Conservation (phyloP, 352 stramenopile genomes). For the Thalassiosira mediterranea region DNA sequence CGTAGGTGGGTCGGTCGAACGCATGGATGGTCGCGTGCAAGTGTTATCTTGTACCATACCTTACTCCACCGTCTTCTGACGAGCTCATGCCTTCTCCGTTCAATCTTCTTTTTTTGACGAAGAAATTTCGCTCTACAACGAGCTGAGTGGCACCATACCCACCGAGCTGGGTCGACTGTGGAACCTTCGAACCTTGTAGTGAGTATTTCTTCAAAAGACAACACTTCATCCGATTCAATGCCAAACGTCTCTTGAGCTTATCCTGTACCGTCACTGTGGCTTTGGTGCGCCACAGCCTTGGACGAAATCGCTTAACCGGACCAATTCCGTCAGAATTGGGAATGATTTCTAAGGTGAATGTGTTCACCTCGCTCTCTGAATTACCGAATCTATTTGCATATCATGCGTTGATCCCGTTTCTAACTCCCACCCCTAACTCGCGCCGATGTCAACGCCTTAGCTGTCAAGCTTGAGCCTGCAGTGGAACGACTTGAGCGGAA, state of each 20-base stretch:
- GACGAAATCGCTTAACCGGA: slow-evolving; percentile 18
- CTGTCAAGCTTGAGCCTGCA: slow-evolving; percentile 49
- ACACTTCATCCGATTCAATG: too few relatives aligned
- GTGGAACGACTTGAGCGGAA: too few relatives aligned
- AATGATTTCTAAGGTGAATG: too few relatives aligned
- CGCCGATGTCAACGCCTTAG: background rate
- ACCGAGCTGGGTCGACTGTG: slow-evolving; percentile 32
- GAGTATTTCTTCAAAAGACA: too few relatives aligned
- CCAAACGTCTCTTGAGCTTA: too few relatives aligned
- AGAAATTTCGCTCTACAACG: slow-evolving; percentile 44
- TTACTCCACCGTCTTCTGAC: too few relatives aligned
- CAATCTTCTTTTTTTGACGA: too few relatives aligned
- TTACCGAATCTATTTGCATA: slow-evolving; percentile 22
- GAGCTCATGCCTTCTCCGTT: too few relatives aligned
- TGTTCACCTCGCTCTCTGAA: too few relatives aligned
- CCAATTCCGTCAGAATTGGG: slow-evolving; percentile 24
- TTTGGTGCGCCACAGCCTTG: too few relatives aligned
- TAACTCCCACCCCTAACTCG: slow-evolving; percentile 4
- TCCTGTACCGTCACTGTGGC: too few relatives aligned
- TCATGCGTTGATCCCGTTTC: slow-evolving; percentile 30
- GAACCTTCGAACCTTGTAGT: slow-evolving; percentile 21
- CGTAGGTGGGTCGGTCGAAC: slow-evolving; percentile 8
- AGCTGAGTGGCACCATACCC: slow-evolving; percentile 43
- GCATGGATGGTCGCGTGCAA: too few relatives aligned
- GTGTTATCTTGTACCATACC: background rate